Conservation (phyloP, 805 yeast species). For the Candida fluviatilis region DNA sequence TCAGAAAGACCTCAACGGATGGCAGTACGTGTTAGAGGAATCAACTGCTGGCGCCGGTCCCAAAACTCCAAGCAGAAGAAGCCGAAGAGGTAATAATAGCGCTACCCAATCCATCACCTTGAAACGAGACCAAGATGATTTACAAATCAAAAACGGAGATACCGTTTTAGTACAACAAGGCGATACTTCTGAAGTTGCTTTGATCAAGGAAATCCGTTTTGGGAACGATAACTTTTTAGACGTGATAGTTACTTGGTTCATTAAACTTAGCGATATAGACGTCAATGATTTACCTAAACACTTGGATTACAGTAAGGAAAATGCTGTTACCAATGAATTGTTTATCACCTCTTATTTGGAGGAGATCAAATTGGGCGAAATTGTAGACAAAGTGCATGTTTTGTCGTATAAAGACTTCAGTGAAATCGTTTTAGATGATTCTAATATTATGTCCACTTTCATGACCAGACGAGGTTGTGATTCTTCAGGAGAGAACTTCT, state of each 20-base stretch:
- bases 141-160: constrained; percentile 52
- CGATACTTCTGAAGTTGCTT: constrained; percentile 34
- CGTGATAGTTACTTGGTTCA: constrained; percentile 45
- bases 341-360: constrained; percentile 51
- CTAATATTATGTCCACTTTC: constrained; percentile 25
- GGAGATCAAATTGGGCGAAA: constrained; percentile 38
- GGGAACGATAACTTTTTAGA: constrained; percentile 49
- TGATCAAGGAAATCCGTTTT: constrained; percentile 48
- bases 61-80: constrained; percentile 12
- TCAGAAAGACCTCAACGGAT: constrained; percentile 26
- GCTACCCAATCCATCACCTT: constrained; percentile 20
- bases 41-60: neutral
- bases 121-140: constrained; percentile 42
- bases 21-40: constrained; percentile 24
- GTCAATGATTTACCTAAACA: neutral
- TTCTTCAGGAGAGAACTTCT: constrained; percentile 25
- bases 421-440: constrained; percentile 30
- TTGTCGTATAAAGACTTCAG: constrained; percentile 32
- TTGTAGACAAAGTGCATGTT: constrained; percentile 44
- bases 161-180: constrained; percentile 37
- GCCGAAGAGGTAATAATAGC: constrained; percentile 14
- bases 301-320: neutral
- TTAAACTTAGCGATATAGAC: constrained; percentile 39
- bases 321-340: constrained; percentile 37
- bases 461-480: constrained; percentile 43